These are phyloP conservation scores for Vaccinium myrtillus DNA, from an alignment of 148 eudicot genomes.

Conservation along the genomic window DNA sequence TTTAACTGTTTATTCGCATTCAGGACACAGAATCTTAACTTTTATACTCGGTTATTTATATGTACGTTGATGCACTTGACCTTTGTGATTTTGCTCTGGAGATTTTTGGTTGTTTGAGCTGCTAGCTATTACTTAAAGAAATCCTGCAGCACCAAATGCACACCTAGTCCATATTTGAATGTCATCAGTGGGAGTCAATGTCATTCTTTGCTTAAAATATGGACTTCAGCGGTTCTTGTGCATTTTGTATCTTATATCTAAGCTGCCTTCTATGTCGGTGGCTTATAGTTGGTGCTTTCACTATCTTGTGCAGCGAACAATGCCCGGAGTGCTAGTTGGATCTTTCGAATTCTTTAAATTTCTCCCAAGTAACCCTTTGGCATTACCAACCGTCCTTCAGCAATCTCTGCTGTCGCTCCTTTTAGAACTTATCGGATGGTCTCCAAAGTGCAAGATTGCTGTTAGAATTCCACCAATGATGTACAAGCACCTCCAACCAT, in stretches of 20 bases:
- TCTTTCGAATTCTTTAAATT: conserved; percentile 74
- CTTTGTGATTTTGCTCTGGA: conserved; percentile 5
- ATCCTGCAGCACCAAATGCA: conserved; percentile 6
- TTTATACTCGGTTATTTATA: neutral
- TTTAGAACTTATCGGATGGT: conserved; percentile 59
- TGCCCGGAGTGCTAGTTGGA: conserved; percentile 56
- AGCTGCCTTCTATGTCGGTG: conserved; percentile 1
- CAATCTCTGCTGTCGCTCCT: conserved; percentile 68
- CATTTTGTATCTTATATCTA: neutral
- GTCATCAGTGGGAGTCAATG: neutral
- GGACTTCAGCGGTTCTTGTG: neutral
- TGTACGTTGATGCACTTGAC: neutral
- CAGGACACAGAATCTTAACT: neutral
- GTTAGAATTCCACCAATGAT: conserved; percentile 50
- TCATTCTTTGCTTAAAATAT: neutral
- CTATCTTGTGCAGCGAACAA: conserved; percentile 48
- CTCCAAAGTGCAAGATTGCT: conserved; percentile 30
- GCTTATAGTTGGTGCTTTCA: conserved; percentile 1
- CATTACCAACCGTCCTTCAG: conserved; percentile 63
- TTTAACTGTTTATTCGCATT: neutral
- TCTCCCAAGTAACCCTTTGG: conserved; percentile 63
- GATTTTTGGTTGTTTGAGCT: neutral
- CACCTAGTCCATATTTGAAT: neutral
- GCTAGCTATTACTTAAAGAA: neutral
- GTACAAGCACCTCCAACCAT: conserved; percentile 65